Evolutionary conservation across 108 stramenopile species (phyloP).

Genomic region (Cylindrotheca fusiformis): DNA sequence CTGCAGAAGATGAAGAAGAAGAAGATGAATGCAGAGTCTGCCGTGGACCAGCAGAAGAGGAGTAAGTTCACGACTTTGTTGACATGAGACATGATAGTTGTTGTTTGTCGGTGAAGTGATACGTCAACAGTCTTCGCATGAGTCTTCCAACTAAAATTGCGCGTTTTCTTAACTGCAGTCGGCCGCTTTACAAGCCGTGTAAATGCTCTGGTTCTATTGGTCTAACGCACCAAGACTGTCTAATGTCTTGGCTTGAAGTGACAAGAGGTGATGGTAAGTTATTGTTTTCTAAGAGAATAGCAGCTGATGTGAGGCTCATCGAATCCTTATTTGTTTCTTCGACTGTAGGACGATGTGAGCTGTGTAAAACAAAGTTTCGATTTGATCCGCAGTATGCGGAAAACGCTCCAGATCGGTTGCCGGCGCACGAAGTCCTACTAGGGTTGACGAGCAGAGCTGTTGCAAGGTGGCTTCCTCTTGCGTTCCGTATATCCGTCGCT

Average conservation of each 20-base stretch:
- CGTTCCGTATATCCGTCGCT: slow-evolving; percentile 54
- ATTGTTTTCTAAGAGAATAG: background rate
- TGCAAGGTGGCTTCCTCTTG: slow-evolving; percentile 77
- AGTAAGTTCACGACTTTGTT: slow-evolving; percentile 47
- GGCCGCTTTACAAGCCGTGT: slow-evolving; percentile 79
- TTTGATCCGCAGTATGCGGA: slow-evolving; percentile 82
- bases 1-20: slow-evolving; percentile 45
- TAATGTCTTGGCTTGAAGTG: slow-evolving; percentile 84
- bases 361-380: slow-evolving; percentile 79
- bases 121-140: too few relatives aligned
- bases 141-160: too few relatives aligned
- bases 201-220: slow-evolving; percentile 92
- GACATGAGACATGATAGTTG: too few relatives aligned
- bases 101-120: too few relatives aligned
- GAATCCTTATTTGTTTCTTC: background rate
- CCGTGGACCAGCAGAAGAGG: slow-evolving; percentile 85
- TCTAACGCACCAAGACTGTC: slow-evolving; percentile 89
- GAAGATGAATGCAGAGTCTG: slow-evolving; percentile 90
- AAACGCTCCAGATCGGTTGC: slow-evolving; percentile 74
- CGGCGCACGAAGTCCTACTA: slow-evolving; percentile 56
- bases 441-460: slow-evolving; percentile 63
- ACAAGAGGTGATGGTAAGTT: slow-evolving; percentile 61
- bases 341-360: slow-evolving; percentile 62
- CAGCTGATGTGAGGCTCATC: background rate
- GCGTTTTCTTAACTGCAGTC: slow-evolving; percentile 31